Evolutionary conservation across 352 stramenopile genomes (phyloP), one percentile per base, ranked within the genome.

Genomic region (Phytophthora tentaculata): DNA sequence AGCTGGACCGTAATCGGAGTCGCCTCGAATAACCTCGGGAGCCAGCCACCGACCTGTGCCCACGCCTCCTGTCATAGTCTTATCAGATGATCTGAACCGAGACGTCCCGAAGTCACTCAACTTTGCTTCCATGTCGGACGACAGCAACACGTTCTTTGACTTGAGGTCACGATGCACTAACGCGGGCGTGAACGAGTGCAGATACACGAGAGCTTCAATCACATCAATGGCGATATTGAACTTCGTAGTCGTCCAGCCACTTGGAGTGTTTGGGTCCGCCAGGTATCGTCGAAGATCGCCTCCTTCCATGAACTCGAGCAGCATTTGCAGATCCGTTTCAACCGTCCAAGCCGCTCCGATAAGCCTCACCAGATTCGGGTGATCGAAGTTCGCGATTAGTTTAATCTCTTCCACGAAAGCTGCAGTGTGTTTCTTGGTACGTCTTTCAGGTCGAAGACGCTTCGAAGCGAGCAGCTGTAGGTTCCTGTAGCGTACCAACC

Each of bases 131-230:
- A 75, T 61, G 26, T 66, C 53, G 4, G 24, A 19, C 2, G 55
- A 59, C 1, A 88, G 54, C 28, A 90, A 41, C 37, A 89, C 76
- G 23, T 88, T 88, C 1, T 75, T 71, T 0, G 80, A 85, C 44
- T 87, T 88, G 50, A 90, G 61, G 35, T 88, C 80, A 8, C 80
- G 80, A 41, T 88, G 80, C 4, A 90, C 56, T 1, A 90, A 39
- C 5, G 77, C 63, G 17, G 66, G 63, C 17, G 58, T 37, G 24
- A 79, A 70, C 19, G 68, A 73, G 47, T 86, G 77, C 6, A 86
- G n/a, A 28, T 76, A 86, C 28, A 76, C 64, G 2, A 86, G 66
- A 1, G 71, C 77, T 13, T 80, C 65, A 19, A 73, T 67, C 2
- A 85, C 59, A 44, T 71, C 66, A 26, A 75, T 56, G 12, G 77